Percentiles rank a stretch among this genome's conserved stretches.
Conservation (phyloP, 2,329 filamentous ascomycete species). For the Dendrostoma leiphaemia region DNA sequence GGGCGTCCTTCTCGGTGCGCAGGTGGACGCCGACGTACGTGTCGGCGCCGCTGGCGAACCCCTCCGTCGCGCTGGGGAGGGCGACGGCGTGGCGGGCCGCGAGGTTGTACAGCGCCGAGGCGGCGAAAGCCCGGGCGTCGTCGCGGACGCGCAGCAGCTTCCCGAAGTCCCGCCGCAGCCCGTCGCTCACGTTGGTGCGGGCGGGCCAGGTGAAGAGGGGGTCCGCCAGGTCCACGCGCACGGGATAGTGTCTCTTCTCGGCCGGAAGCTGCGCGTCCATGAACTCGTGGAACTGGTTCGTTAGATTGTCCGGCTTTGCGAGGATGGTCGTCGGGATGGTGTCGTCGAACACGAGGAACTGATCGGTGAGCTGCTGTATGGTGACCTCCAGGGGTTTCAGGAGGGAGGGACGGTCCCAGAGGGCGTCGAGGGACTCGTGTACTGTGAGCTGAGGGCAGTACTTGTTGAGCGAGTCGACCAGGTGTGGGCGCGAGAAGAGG, state of each 20-base stretch:
- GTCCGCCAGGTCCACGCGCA: slow-evolving; percentile 31
- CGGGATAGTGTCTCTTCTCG: slow-evolving; percentile 28
- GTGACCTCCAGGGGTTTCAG: slow-evolving; percentile 24
- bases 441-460: slow-evolving; percentile 37
- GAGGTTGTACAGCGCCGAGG: slow-evolving; percentile 32
- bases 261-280: slow-evolving; percentile 27
- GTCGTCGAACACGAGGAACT: slow-evolving; percentile 18
- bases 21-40: slow-evolving; percentile 34
- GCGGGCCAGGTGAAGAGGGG: slow-evolving; percentile 30
- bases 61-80: slow-evolving; percentile 26
- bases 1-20: slow-evolving; percentile 32
- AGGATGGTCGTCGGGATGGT: slow-evolving; percentile 26
- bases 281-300: slow-evolving; percentile 24
- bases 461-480: slow-evolving; percentile 26
- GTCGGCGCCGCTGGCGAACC: slow-evolving; percentile 19
- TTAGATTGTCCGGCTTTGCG: slow-evolving; percentile 20
- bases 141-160: slow-evolving; percentile 34
- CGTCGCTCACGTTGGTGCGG: slow-evolving; percentile 24
- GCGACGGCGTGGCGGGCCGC: slow-evolving; percentile 23
- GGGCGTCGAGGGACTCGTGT: slow-evolving; percentile 32
- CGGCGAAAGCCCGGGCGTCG: slow-evolving; percentile 34
- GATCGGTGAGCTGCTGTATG: slow-evolving; percentile 22
- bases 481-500: slow-evolving; percentile 33
- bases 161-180: slow-evolving; percentile 35
- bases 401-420: slow-evolving; percentile 31